Percentiles rank a stretch among this genome's conserved stretches.
phyloP scores from a whole-genome alignment of 345 rosid species.

The Corchorus capsularis region DNA sequence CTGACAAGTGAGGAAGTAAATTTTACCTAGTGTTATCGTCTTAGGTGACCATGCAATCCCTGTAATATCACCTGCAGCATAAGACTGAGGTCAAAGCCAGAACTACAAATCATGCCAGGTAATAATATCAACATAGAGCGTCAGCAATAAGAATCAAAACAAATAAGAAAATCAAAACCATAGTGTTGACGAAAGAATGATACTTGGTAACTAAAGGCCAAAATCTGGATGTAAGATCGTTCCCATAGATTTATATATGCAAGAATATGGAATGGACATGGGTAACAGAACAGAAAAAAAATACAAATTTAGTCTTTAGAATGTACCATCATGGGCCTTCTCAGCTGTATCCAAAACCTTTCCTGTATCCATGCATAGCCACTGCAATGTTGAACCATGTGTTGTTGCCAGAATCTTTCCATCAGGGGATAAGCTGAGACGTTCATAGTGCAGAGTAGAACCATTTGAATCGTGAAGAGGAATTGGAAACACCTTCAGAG shows the following conservation, averaged over 20 bases:
- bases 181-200: not conserved
- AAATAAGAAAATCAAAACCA: not conserved
- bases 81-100: slow-evolving; percentile 5
- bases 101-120: not conserved
- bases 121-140: not conserved
- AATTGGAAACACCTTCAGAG: slow-evolving; percentile 81
- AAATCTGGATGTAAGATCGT: not conserved
- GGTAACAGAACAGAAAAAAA: not conserved
- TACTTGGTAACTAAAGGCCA: not conserved
- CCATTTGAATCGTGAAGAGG: slow-evolving; percentile 73
- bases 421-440: slow-evolving; percentile 83
- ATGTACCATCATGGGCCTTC: slow-evolving; percentile 82
- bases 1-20: not conserved
- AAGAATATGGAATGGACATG: not conserved
- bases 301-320: not conserved
- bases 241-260: not conserved
- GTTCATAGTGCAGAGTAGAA: slow-evolving; percentile 71
- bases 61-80: slow-evolving; percentile 77
- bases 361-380: slow-evolving; percentile 88
- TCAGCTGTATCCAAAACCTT: slow-evolving; percentile 85
- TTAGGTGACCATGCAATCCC: slow-evolving; percentile 79
- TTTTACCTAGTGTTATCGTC: slow-evolving; percentile 61
- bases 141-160: not conserved
- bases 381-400: slow-evolving; percentile 78
- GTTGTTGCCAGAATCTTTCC: slow-evolving; percentile 82